A percentile compares a stretch with the other conserved stretches of the same genome.
Evolutionary conservation across 2,329 filamentous ascomycete species (phyloP).

Genomic region (Chrysosporium keratinophilum): DNA sequence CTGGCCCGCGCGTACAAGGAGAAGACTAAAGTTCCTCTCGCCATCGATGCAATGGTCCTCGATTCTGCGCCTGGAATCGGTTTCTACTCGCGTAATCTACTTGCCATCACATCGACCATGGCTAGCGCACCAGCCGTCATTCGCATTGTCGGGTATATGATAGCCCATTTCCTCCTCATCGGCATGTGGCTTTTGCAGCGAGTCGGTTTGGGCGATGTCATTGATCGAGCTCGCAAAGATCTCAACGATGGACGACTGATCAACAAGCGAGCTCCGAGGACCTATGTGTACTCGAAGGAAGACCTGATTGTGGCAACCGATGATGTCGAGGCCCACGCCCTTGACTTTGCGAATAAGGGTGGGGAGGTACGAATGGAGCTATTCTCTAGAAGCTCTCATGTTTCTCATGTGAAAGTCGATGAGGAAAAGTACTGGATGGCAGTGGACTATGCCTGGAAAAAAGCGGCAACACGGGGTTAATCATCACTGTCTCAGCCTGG

Average conservation of each 20-base stretch:
- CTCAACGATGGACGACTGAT: background rate
- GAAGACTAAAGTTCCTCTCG: background rate
- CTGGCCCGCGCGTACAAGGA: background rate
- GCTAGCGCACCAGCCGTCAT: background rate
- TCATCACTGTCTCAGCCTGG: background rate
- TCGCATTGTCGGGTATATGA: background rate
- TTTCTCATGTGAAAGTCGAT: background rate
- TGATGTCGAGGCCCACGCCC: background rate
- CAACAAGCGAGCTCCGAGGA: background rate
- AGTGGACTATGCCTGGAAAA: background rate
- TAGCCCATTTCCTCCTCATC: background rate
- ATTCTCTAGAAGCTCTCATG: background rate
- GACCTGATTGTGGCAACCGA: background rate
- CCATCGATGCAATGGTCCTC: slow-evolving; percentile 1
- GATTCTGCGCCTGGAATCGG: background rate
- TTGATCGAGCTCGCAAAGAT: background rate
- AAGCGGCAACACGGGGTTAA: background rate
- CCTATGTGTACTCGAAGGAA: background rate
- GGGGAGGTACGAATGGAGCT: background rate
- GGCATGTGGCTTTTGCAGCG: background rate
- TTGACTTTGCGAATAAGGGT: background rate
- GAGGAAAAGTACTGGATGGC: slow-evolving; percentile 2
- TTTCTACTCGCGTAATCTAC: background rate
- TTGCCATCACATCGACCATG: background rate
- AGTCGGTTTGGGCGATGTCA: background rate